Percentiles rank a stretch among this genome's conserved stretches.
These are phyloP conservation scores for Lipomyces chichibuensis DNA, from an alignment of 805 yeast species.

Conservation along the genomic window DNA sequence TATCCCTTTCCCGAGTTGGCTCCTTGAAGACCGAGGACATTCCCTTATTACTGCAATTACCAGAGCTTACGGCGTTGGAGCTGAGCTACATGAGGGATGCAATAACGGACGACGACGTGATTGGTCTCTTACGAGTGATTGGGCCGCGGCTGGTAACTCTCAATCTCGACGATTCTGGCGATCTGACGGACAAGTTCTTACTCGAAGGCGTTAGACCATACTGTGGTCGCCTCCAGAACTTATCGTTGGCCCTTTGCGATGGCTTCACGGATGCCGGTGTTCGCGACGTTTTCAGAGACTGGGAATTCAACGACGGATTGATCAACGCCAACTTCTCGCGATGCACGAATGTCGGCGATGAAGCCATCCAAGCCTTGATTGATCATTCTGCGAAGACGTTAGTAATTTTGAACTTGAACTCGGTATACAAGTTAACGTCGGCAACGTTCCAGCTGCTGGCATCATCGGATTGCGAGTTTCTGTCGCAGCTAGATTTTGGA, in stretches of 20 bases:
- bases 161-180: constrained; percentile 71
- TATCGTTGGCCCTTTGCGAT: constrained; percentile 64
- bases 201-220: constrained; percentile 62
- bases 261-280: constrained; percentile 73
- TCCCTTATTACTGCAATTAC: constrained; percentile 58
- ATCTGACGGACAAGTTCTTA: constrained; percentile 62
- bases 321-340: constrained; percentile 63
- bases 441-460: constrained; percentile 41
- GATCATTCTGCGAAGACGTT: constrained; percentile 67
- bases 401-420: constrained; percentile 72
- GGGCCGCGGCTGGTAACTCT: constrained; percentile 65
- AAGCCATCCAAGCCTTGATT: constrained; percentile 61
- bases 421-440: constrained; percentile 61
- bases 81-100: constrained; percentile 64
- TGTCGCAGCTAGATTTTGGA: constrained; percentile 74
- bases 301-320: constrained; percentile 58
- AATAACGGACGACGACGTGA: constrained; percentile 48
- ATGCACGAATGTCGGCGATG: constrained; percentile 67
- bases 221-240: constrained; percentile 57
- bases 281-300: constrained; percentile 58
- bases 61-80: constrained; percentile 52
- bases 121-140: constrained; percentile 53
- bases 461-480: constrained; percentile 52
- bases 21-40: constrained; percentile 67
- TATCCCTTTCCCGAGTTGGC: constrained; percentile 71